These are phyloP conservation scores for Leccinum uliginosum DNA, from an alignment of 768 basidiomycete genomes.

Conservation along the genomic window DNA sequence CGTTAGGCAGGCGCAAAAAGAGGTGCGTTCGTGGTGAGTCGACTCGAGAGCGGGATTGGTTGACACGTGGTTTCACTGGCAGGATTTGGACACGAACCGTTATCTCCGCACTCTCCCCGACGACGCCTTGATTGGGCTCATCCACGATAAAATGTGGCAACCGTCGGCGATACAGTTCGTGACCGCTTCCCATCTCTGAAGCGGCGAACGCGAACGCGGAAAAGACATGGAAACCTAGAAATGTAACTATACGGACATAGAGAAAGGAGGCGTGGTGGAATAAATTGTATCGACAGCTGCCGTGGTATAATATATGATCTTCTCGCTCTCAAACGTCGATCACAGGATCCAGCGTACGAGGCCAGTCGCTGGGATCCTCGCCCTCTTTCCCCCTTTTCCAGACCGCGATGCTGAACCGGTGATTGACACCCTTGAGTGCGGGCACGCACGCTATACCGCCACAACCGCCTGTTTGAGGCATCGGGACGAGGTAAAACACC, in stretches of 20 bases:
- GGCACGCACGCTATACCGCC: constrained; percentile 76
- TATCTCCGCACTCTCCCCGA: constrained; percentile 48
- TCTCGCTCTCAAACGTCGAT: constrained; percentile 1
- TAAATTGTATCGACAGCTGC: background rate
- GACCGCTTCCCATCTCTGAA: constrained; percentile 15
- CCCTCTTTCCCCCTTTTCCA: constrained; percentile 45
- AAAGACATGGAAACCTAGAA: background rate
- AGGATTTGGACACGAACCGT: constrained; percentile 40
- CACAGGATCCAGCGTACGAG: constrained; percentile 15
- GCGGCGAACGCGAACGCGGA: too few relatives aligned
- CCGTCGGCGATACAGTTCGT: constrained; percentile 25
- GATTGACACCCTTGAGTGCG: constrained; percentile 81
- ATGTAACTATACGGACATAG: background rate
- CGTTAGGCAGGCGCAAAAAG: constrained; percentile 58
- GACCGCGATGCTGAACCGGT: constrained; percentile 69
- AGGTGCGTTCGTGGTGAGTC: constrained; percentile 36
- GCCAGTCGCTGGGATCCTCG: constrained; percentile 3
- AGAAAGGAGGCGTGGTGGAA: too few relatives aligned
- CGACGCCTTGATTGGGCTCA: constrained; percentile 42
- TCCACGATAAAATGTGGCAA: constrained; percentile 55
- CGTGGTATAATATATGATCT: background rate
- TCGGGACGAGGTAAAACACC: constrained; percentile 69
- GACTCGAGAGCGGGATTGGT: background rate
- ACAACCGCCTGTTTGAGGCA: constrained; percentile 81
- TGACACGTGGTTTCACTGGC: background rate